phyloP scores from a whole-genome alignment of 1,139 yeast genomes.

The Lodderomyces theae region DNA sequence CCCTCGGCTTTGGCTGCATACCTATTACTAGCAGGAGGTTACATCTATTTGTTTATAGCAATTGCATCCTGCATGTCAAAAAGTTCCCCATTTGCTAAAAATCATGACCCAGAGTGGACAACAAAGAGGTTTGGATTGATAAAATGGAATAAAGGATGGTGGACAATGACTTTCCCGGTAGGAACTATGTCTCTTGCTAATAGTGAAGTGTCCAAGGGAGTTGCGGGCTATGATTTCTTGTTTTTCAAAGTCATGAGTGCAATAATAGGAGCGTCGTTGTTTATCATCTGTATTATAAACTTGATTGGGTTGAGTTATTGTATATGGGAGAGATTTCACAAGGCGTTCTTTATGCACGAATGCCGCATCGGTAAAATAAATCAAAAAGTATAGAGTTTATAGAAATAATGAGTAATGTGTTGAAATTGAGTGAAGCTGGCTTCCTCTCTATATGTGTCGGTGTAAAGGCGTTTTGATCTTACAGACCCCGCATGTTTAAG shows the following conservation, averaged over 20 bases:
- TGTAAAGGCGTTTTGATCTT: too few relatives aligned
- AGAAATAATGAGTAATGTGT: too few relatives aligned
- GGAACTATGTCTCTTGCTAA: slow-evolving; percentile 76
- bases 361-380: background rate
- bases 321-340: slow-evolving; percentile 1
- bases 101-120: slow-evolving; percentile 21
- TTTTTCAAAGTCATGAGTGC: slow-evolving; percentile 61
- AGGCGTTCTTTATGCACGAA: slow-evolving; percentile 1
- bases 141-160: slow-evolving; percentile 60
- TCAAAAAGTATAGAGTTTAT: slow-evolving; percentile 1
- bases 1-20: slow-evolving; percentile 34
- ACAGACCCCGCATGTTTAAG: too few relatives aligned
- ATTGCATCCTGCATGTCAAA: slow-evolving; percentile 40
- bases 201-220: slow-evolving; percentile 42
- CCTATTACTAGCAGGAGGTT: slow-evolving; percentile 56
- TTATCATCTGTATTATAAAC: slow-evolving; percentile 12
- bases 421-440: too few relatives aligned
- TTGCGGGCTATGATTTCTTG: slow-evolving; percentile 12
- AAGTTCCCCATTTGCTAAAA: slow-evolving; percentile 26
- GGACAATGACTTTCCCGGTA: slow-evolving; percentile 88
- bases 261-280: slow-evolving; percentile 51
- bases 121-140: slow-evolving; percentile 27
- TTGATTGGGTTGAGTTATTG: slow-evolving; percentile 8
- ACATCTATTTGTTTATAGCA: slow-evolving; percentile 59
- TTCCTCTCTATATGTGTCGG: too few relatives aligned